A percentile compares a stretch with the other conserved stretches of the same genome.
phyloP scores from a whole-genome alignment of 2,329 filamentous ascomycete species.

The Lithohypha guttulata region DNA sequence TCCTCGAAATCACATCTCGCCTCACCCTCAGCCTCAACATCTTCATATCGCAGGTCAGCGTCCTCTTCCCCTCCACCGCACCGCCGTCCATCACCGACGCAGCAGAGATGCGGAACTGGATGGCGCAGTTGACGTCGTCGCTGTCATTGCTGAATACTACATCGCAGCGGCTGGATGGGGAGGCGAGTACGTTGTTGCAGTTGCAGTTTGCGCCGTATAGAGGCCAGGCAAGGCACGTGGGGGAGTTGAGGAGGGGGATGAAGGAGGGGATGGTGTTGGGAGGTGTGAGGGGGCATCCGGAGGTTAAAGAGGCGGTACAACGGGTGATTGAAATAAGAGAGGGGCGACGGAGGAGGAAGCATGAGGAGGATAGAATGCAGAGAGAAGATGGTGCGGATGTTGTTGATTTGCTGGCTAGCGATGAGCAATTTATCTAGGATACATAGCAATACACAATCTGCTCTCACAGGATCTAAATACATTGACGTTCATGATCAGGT shows the following conservation, averaged over 20 bases:
- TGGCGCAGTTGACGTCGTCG: constrained; percentile 47
- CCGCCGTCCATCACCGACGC: constrained; percentile 10
- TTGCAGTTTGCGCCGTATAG: constrained; percentile 73
- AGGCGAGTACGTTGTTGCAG: constrained; percentile 59
- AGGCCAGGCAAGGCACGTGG: constrained; percentile 55
- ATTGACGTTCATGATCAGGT: too few relatives aligned
- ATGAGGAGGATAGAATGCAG: not conserved
- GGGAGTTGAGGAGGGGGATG: constrained; percentile 58
- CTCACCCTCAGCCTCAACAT: constrained; percentile 70
- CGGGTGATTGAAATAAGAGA: constrained; percentile 40
- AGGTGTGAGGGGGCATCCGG: constrained; percentile 65
- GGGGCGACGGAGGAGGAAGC: constrained; percentile 12
- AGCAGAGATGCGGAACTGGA: constrained; percentile 24
- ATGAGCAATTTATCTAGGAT: constrained; percentile 6
- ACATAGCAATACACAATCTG: too few relatives aligned
- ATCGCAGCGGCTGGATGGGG: constrained; percentile 52
- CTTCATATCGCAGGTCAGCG: constrained; percentile 63
- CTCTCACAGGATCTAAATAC: too few relatives aligned
- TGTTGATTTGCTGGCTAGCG: constrained; percentile 4
- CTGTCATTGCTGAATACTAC: constrained; percentile 57
- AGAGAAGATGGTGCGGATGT: constrained; percentile 7
- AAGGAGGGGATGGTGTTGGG: constrained; percentile 84
- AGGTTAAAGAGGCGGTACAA: constrained; percentile 70
- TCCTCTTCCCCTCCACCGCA: constrained; percentile 2
- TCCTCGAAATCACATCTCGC: constrained; percentile 64